Evolutionary conservation across 2,329 filamentous ascomycete species (phyloP).

Genomic region (Aspergillus viridinutans): DNA sequence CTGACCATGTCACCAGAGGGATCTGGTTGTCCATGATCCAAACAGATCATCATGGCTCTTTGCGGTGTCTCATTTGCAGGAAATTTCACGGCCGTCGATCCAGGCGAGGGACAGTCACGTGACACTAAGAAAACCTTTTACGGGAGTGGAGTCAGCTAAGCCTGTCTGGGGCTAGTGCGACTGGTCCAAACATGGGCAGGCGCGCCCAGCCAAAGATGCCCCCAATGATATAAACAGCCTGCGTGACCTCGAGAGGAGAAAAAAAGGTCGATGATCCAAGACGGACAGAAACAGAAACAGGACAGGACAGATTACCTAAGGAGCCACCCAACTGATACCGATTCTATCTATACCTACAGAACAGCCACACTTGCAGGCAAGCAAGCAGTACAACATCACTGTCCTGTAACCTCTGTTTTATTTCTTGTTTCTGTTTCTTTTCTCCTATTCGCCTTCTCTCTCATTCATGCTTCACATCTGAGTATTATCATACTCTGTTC

Average conservation of each 20-base stretch:
- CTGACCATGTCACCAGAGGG: neutral
- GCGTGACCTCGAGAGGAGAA: constrained; percentile 39
- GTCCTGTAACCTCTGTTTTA: neutral
- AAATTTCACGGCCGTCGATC: constrained; percentile 11
- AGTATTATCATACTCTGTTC: neutral
- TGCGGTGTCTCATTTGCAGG: neutral
- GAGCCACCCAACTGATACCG: neutral
- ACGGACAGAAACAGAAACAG: neutral
- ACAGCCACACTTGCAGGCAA: neutral
- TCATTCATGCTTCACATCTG: neutral
- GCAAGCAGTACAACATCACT: neutral
- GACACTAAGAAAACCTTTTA: constrained; percentile 26
- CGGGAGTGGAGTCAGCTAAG: constrained; percentile 22
- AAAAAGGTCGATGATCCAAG: constrained; percentile 1
- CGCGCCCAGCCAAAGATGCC: constrained; percentile 36
- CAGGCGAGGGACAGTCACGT: constrained; percentile 19
- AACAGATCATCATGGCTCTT: neutral
- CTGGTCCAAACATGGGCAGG: constrained; percentile 38
- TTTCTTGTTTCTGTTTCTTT: neutral
- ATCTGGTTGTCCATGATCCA: neutral
- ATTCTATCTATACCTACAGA: neutral
- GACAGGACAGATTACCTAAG: neutral
- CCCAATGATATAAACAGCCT: constrained; percentile 47
- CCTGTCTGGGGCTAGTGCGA: constrained; percentile 25
- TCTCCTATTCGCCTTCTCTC: neutral